Percentiles rank a stretch among this genome's conserved stretches.
phyloP scores from a whole-genome alignment of 257 asterid species.

The Solanum ossicruentum region DNA sequence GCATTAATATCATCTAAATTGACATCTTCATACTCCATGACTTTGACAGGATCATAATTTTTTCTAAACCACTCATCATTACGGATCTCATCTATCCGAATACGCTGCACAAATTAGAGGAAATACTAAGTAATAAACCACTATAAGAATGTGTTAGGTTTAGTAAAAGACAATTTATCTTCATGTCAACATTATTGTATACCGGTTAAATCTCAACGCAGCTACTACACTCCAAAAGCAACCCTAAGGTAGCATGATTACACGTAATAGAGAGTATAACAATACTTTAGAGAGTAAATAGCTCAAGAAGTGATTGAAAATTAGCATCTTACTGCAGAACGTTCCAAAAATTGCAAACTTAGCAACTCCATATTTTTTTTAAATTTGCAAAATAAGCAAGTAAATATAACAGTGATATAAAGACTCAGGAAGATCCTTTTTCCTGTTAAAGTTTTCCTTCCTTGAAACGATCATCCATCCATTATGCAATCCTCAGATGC shows the following conservation, averaged over 20 bases:
- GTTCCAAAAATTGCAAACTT: not conserved
- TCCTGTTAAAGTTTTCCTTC: not conserved
- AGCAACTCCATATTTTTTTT: not conserved
- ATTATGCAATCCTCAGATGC: not conserved
- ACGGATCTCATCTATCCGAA: slow-evolving; percentile 75
- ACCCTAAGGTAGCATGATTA: not conserved
- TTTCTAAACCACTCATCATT: slow-evolving; percentile 86
- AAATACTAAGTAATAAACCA: not conserved
- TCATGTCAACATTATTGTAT: not conserved
- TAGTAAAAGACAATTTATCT: not conserved
- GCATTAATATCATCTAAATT: slow-evolving; percentile 94
- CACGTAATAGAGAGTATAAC: not conserved
- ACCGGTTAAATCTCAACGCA: not conserved
- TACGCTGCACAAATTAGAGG: slow-evolving; percentile 50
- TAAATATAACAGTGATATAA: not conserved
- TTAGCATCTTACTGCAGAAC: not conserved
- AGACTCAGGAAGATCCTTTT: not conserved
- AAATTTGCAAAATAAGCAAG: not conserved
- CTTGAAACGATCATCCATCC: not conserved
- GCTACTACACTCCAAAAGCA: not conserved
- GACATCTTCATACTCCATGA: slow-evolving; percentile 73
- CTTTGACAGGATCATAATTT: slow-evolving; percentile 59
- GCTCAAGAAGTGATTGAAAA: not conserved
- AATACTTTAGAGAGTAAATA: not conserved
- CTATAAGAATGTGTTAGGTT: not conserved